Percentiles rank a stretch among this genome's conserved stretches.
Evolutionary conservation across 2,329 filamentous ascomycete species (phyloP).

Genomic region (Neocatenulostroma microsporum): DNA sequence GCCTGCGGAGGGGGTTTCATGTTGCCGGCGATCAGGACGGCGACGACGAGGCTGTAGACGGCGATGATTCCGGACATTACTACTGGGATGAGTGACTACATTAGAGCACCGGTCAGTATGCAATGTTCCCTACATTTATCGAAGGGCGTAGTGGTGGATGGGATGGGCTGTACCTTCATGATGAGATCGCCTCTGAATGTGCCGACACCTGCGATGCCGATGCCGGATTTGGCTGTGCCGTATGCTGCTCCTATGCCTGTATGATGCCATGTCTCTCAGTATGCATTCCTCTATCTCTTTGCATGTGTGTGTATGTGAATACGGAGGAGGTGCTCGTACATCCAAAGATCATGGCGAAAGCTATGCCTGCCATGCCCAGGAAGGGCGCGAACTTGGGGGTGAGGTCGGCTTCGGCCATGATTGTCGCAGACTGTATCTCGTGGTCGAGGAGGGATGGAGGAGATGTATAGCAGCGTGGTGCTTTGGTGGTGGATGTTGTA

Average conservation of each 20-base stretch:
- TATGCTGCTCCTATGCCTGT: slow-evolving; percentile 69
- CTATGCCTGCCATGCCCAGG: slow-evolving; percentile 78
- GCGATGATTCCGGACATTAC: slow-evolving; percentile 99
- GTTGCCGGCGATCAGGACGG: slow-evolving; percentile 89
- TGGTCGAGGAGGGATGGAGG: slow-evolving; percentile 2
- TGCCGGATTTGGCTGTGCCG: slow-evolving; percentile 80
- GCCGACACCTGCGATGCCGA: slow-evolving; percentile 78
- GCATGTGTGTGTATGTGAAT: no score
- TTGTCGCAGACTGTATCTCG: slow-evolving; percentile 7
- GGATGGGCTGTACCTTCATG: slow-evolving; percentile 67
- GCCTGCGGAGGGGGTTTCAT: slow-evolving; percentile 61
- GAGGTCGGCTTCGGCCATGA: slow-evolving; percentile 47
- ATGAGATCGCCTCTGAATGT: slow-evolving; percentile 80
- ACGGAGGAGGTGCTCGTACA: slow-evolving; percentile 47
- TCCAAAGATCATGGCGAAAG: slow-evolving; percentile 75
- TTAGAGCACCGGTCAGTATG: no score
- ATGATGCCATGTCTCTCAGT: slow-evolving; percentile 1
- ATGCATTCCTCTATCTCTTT: slow-evolving; percentile 1
- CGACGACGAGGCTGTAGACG: slow-evolving; percentile 94
- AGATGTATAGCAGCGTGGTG: slow-evolving; percentile 3
- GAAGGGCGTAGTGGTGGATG: not conserved
- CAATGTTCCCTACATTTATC: no score
- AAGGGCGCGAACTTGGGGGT: slow-evolving; percentile 79
- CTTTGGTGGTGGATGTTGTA: not conserved
- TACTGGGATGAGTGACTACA: slow-evolving; percentile 71